These are phyloP conservation scores for Solanum piurae DNA, from an alignment of 257 asterid genomes.

Conservation along the genomic window DNA sequence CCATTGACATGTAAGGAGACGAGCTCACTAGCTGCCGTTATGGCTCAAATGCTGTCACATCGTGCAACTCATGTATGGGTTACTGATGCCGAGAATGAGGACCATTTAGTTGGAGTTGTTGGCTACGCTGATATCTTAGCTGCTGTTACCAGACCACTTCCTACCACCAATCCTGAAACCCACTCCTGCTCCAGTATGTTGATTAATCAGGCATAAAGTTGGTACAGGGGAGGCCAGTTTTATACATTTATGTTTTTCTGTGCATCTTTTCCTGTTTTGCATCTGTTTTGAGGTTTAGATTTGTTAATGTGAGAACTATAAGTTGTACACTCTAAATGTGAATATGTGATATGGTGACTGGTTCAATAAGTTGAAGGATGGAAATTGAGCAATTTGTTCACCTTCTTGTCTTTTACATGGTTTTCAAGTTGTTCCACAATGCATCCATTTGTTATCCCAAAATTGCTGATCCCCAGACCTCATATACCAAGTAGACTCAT, in stretches of 20 bases:
- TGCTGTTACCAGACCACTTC: conserved; percentile 66
- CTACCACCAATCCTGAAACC: conserved; percentile 28
- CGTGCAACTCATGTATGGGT: conserved; percentile 96
- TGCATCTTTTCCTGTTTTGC: not conserved
- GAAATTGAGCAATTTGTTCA: not conserved
- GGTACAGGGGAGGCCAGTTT: not conserved
- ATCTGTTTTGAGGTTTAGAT: not conserved
- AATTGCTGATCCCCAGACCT: not conserved
- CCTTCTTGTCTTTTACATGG: not conserved
- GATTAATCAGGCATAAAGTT: not conserved
- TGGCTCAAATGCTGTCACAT: conserved; percentile 98
- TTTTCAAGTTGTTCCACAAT: not conserved
- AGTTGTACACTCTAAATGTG: not conserved
- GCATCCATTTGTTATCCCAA: not conserved
- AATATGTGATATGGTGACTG: not conserved
- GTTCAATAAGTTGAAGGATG: not conserved
- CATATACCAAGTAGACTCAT: not conserved
- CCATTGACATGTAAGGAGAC: conserved; percentile 80
- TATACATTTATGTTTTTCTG: not conserved
- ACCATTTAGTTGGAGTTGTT: conserved; percentile 68
- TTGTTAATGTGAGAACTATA: not conserved
- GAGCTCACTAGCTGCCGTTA: conserved; percentile 85
- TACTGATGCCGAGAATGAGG: conserved; percentile 70
- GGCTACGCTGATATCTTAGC: conserved; percentile 81
- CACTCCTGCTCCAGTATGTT: conserved; percentile 10